Conservation (phyloP, 1,284 basidiomycete species). For the Lentinula novae-zelandiae region DNA sequence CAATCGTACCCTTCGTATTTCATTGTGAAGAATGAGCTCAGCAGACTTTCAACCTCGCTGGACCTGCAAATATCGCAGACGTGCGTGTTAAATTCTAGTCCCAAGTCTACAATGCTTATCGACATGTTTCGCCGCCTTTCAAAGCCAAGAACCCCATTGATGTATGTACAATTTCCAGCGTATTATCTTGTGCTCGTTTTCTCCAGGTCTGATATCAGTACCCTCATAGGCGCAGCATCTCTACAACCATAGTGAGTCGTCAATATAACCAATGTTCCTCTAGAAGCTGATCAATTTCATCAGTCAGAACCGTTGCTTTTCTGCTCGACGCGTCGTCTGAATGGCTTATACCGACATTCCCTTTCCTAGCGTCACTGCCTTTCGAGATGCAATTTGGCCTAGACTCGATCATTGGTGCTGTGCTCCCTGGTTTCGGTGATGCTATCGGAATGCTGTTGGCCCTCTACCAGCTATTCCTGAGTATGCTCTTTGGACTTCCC, state of each 20-base stretch:
- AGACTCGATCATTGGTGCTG: slow-evolving; percentile 15
- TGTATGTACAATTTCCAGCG: neutral
- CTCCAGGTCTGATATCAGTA: neutral
- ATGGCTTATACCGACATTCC: slow-evolving; percentile 17
- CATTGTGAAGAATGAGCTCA: neutral
- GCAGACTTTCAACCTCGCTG: slow-evolving; percentile 14
- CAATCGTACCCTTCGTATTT: neutral
- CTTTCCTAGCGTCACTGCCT: slow-evolving; percentile 12
- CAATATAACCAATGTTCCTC: neutral
- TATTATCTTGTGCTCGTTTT: neutral
- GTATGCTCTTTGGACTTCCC: slow-evolving; percentile 16
- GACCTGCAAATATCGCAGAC: slow-evolving; percentile 17
- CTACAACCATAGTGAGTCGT: slow-evolving; percentile 14
- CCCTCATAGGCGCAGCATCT: slow-evolving; percentile 12
- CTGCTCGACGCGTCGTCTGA: slow-evolving; percentile 16
- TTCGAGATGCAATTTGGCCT: slow-evolving; percentile 15
- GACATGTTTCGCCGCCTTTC: neutral
- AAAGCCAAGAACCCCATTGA: slow-evolving; percentile 14
- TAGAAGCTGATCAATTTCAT: no score
- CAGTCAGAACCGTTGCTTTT: slow-evolving; percentile 16
- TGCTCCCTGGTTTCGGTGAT: slow-evolving; percentile 12
- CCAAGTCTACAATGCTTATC: neutral
- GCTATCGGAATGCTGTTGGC: slow-evolving; percentile 12
- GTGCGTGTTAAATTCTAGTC: neutral
- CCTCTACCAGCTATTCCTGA: slow-evolving; percentile 14